Evolutionary conservation across 768 basidiomycete genomes (phyloP).

Genomic region (Suillus americanus): DNA sequence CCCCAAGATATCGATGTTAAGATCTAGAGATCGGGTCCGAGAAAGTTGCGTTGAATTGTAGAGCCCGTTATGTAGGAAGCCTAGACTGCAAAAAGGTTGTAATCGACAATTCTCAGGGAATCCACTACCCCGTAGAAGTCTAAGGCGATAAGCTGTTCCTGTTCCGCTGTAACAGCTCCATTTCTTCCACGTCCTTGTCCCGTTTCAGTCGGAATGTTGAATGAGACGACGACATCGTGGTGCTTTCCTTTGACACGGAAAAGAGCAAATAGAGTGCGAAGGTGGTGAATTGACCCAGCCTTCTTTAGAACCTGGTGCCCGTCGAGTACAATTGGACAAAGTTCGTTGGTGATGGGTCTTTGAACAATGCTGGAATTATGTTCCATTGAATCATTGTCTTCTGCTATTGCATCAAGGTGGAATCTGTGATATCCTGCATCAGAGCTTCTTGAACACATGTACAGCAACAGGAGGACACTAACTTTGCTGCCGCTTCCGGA

Average conservation of each 20-base stretch:
- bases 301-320: slow-evolving; percentile 78
- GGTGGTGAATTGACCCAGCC: slow-evolving; percentile 48
- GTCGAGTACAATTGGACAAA: slow-evolving; percentile 56
- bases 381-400: slow-evolving; percentile 76
- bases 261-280: slow-evolving; percentile 60
- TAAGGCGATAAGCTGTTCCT: slow-evolving; percentile 29
- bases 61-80: neutral
- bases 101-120: slow-evolving; percentile 68
- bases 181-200: slow-evolving; percentile 32
- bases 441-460: neutral
- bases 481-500: slow-evolving; percentile 67
- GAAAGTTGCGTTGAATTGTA: neutral
- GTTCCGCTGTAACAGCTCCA: slow-evolving; percentile 40
- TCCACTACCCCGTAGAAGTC: slow-evolving; percentile 56
- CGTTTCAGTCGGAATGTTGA: slow-evolving; percentile 69
- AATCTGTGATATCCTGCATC: slow-evolving; percentile 52
- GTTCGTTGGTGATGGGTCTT: slow-evolving; percentile 43
- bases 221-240: slow-evolving; percentile 81
- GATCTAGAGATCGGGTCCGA: neutral
- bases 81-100: slow-evolving; percentile 56
- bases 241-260: slow-evolving; percentile 72
- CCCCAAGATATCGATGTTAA: neutral
- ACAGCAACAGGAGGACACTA: neutral
- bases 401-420: slow-evolving; percentile 87
- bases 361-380: neutral